A percentile compares a stretch with the other conserved stretches of the same genome.
phyloP scores from a whole-genome alignment of 208 protist species.

The Phytomonas serpens region DNA sequence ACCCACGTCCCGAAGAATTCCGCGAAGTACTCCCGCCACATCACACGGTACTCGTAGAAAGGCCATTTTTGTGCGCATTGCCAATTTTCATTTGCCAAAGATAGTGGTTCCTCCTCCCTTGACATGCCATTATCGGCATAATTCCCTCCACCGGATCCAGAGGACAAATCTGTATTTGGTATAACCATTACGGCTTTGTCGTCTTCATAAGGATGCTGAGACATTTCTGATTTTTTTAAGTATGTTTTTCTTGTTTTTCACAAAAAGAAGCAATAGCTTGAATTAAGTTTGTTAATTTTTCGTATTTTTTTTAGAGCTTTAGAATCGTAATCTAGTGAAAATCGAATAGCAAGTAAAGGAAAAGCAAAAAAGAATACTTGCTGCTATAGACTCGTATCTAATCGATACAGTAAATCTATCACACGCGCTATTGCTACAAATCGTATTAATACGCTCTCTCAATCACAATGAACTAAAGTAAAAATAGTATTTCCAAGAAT shows the following conservation, averaged over 20 bases:
- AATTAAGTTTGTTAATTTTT: not conserved
- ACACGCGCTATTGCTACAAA: not conserved
- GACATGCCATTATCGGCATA: not conserved
- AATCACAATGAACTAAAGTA: not conserved
- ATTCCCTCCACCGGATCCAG: too few relatives aligned
- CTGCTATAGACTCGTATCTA: not conserved
- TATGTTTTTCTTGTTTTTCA: not conserved
- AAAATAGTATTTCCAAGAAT: not conserved
- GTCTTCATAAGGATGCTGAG: not conserved
- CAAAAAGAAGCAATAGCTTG: not conserved
- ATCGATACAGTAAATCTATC: not conserved
- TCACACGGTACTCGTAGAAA: slow-evolving; percentile 19
- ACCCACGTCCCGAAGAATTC: slow-evolving; percentile 48
- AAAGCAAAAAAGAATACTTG: not conserved
- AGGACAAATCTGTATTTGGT: not conserved
- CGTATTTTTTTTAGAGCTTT: not conserved
- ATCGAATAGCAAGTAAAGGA: not conserved
- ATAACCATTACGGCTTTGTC: not conserved
- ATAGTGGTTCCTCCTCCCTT: not conserved
- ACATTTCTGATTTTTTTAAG: not conserved
- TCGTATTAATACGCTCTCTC: not conserved
- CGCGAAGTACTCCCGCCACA: slow-evolving; percentile 34
- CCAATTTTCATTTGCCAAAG: not conserved
- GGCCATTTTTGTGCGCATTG: slow-evolving; percentile 16
- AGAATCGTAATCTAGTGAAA: not conserved